Conservation (phyloP, 441 rosid species). For the Pelargonium fulgidum region DNA sequence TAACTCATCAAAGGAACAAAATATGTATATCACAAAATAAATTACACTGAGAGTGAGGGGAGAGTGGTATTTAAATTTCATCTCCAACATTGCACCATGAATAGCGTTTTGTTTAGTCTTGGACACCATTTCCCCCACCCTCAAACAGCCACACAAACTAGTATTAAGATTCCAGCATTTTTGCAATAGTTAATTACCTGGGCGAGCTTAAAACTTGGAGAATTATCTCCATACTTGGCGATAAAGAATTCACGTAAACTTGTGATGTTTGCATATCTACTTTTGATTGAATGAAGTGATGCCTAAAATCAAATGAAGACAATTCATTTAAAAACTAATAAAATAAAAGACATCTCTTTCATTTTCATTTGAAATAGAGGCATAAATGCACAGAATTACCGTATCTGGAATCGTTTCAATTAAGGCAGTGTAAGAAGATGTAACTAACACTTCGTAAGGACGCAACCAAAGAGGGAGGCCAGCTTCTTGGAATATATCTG, state of each 20-base stretch:
- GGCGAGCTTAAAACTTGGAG: conserved; percentile 88
- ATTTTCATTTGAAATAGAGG: conserved; percentile 13
- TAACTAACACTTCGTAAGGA: conserved; percentile 87
- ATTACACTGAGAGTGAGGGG: no score
- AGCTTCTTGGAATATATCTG: conserved; percentile 98
- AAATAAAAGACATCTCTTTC: conserved; percentile 15
- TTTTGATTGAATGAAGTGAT: conserved; percentile 96
- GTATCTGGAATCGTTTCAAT: conserved; percentile 98
- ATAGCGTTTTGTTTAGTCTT: background rate
- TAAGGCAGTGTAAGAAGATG: conserved; percentile 98
- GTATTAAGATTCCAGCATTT: background rate
- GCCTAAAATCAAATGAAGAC: conserved; percentile 46
- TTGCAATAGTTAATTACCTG: conserved; percentile 51
- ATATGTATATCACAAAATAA: no score
- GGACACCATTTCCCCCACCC: background rate
- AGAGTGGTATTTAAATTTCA: background rate
- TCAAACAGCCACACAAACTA: background rate
- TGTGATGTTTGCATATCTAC: conserved; percentile 78
- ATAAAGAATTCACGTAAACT: conserved; percentile 86
- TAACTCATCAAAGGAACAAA: background rate
- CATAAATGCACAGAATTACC: conserved; percentile 35
- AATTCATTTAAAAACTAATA: conserved; percentile 5
- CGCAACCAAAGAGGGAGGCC: conserved; percentile 98
- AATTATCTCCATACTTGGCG: conserved; percentile 78
- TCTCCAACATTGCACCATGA: background rate